phyloP scores from a whole-genome alignment of 2,329 filamentous ascomycete genomes.

The Microsporum ferrugineum region DNA sequence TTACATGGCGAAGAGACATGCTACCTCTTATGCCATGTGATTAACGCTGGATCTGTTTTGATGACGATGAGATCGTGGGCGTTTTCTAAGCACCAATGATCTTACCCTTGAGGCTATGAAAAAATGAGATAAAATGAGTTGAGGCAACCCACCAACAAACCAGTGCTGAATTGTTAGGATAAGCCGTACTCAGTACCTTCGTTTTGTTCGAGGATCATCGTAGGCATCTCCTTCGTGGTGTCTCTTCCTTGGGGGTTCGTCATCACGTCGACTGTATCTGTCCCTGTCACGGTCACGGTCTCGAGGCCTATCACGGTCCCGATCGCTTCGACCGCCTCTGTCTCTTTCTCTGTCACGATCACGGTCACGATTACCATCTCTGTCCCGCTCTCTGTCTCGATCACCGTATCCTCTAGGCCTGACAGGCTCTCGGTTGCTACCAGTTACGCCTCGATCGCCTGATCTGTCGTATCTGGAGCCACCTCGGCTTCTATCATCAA shows the following conservation, averaged over 20 bases:
- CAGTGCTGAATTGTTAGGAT: constrained; percentile 17
- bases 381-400: constrained; percentile 44
- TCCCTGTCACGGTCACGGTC: constrained; percentile 42
- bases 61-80: background rate
- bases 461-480: constrained; percentile 39
- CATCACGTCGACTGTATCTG: constrained; percentile 40
- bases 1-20: background rate
- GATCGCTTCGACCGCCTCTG: constrained; percentile 32
- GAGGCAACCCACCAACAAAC: constrained; percentile 38
- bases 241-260: constrained; percentile 49
- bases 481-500: constrained; percentile 47
- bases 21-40: background rate
- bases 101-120: constrained; percentile 29
- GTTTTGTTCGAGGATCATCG: constrained; percentile 58
- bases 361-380: constrained; percentile 43
- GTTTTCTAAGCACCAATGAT: constrained; percentile 8
- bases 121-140: constrained; percentile 18
- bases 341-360: constrained; percentile 37
- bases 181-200: constrained; percentile 42
- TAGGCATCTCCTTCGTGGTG: constrained; percentile 65
- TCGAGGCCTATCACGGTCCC: constrained; percentile 39
- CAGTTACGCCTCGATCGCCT: constrained; percentile 42
- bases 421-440: constrained; percentile 76
- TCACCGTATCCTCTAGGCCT: constrained; percentile 51
- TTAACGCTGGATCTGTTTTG: background rate